phyloP scores from a whole-genome alignment of 2,329 filamentous ascomycete species.

The Botrytis galanthina region DNA sequence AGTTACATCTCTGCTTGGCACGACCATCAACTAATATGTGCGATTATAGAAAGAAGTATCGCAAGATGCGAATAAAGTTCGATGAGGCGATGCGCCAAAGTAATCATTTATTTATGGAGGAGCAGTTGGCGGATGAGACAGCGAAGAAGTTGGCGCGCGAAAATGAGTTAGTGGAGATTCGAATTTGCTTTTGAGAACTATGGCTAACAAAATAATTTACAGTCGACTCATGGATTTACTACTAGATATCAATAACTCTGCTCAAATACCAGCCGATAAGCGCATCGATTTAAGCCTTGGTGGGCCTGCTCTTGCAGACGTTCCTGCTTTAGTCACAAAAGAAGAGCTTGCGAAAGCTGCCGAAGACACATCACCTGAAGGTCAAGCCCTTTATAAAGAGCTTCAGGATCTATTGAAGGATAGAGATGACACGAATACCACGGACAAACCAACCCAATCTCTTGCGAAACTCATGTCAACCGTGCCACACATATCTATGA shows the following conservation, averaged over 20 bases:
- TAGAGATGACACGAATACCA: slow-evolving; percentile 23
- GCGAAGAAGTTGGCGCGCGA: slow-evolving; percentile 83
- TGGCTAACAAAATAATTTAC: slow-evolving; percentile 25
- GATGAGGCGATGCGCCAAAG: slow-evolving; percentile 76
- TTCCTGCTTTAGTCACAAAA: slow-evolving; percentile 32
- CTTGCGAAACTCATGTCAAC: slow-evolving; percentile 33
- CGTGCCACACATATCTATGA: slow-evolving; percentile 31
- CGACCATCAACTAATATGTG: slow-evolving; percentile 36
- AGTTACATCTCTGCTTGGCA: background rate
- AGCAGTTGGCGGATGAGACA: slow-evolving; percentile 76
- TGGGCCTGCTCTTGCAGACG: slow-evolving; percentile 26
- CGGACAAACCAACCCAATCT: slow-evolving; percentile 31
- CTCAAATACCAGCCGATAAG: slow-evolving; percentile 71
- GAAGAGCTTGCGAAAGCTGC: slow-evolving; percentile 32
- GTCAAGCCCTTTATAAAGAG: slow-evolving; percentile 34
- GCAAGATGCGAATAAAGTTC: slow-evolving; percentile 80
- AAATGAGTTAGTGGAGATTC: slow-evolving; percentile 70
- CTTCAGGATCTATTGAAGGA: slow-evolving; percentile 33
- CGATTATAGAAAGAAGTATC: slow-evolving; percentile 90
- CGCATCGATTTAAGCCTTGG: slow-evolving; percentile 65
- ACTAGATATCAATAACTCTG: slow-evolving; percentile 81
- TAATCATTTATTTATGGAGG: slow-evolving; percentile 77
- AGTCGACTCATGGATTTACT: slow-evolving; percentile 88
- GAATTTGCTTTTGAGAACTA: background rate
- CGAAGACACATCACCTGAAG: slow-evolving; percentile 30